Evolutionary conservation across 2,329 filamentous ascomycete genomes (phyloP), one percentile per base, ranked within the genome.

Genomic region (Aspergillus oerlinghausenensis): DNA sequence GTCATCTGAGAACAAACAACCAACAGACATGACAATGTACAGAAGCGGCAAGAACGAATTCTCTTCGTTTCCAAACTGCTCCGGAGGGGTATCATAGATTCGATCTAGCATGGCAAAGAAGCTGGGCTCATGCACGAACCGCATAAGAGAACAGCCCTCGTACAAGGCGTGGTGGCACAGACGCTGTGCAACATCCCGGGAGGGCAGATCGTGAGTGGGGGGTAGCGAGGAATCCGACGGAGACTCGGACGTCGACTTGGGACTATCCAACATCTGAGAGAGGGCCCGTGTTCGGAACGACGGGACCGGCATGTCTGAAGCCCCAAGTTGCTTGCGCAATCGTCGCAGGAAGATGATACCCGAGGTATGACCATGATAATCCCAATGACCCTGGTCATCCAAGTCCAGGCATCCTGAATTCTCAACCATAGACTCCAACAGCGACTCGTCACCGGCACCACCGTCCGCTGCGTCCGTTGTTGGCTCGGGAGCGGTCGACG

Each of bases 331-430:
- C 67, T 95, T 89, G 66, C 91, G 88, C 82, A 99, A 88, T 54
- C 90, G 86, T 61, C 86, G 84, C 65, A 97, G 82, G 71, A 97
- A 99, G 60, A 93, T 90, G 47, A 92, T 83, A 2, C 93, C 92
- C 0, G 94, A 97, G 0, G 93, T 97, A 61, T 90, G 89, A 50
- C 94, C 94, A 69, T 96, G 91, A 67, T 96, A 99, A 73, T 97
- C 92, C 86, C 92, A 96, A 65, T 94, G 86, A 45, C 93, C 93
- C 65, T 87, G 86, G 64, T 97, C 93, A 66, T 96, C 92, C 35
- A 97, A 81, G 67, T 97, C 93, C 19, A 99, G 81, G 70, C 92
- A 89, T 38, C 93, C 94, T 2, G 93, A 91, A 45, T 90, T 90
- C 69, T 93, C 89, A 56, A 97, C 92, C 93, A 99, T 97, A 28